phyloP scores from a whole-genome alignment of 148 eudicot species.

The Silene conica region DNA sequence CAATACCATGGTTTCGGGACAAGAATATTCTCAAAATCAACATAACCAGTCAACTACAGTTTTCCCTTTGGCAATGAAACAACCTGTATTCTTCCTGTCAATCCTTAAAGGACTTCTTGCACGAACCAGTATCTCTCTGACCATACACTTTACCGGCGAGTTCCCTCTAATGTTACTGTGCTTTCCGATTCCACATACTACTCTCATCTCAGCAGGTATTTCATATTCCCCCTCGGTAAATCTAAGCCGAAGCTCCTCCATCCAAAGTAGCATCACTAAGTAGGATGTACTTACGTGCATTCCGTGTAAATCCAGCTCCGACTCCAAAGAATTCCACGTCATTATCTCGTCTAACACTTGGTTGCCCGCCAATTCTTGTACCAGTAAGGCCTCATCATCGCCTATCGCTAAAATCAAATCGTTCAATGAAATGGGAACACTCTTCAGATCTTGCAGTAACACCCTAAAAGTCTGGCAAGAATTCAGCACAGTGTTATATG shows the following conservation, averaged over 20 bases:
- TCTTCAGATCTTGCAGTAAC: slow-evolving; percentile 43
- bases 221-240: slow-evolving; percentile 26
- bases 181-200: slow-evolving; percentile 68
- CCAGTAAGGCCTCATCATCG: slow-evolving; percentile 44
- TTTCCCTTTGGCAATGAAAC: slow-evolving; percentile 73
- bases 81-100: slow-evolving; percentile 68
- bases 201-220: slow-evolving; percentile 48
- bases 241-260: slow-evolving; percentile 44
- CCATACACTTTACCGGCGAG: slow-evolving; percentile 58
- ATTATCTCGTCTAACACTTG: slow-evolving; percentile 40
- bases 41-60: slow-evolving; percentile 55
- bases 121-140: slow-evolving; percentile 52
- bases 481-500: slow-evolving; percentile 68
- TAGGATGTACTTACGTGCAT: slow-evolving; percentile 64
- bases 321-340: slow-evolving; percentile 44
- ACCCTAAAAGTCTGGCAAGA: slow-evolving; percentile 51
- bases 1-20: background rate
- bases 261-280: slow-evolving; percentile 67
- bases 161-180: slow-evolving; percentile 62
- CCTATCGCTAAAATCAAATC: slow-evolving; percentile 37
- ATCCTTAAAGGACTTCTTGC: slow-evolving; percentile 59
- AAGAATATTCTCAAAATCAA: background rate
- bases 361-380: slow-evolving; percentile 47
- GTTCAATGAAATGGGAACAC: slow-evolving; percentile 43
- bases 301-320: slow-evolving; percentile 85